Evolutionary conservation across 768 basidiomycete genomes (phyloP).

Genomic region (Dentipellis fragilis): DNA sequence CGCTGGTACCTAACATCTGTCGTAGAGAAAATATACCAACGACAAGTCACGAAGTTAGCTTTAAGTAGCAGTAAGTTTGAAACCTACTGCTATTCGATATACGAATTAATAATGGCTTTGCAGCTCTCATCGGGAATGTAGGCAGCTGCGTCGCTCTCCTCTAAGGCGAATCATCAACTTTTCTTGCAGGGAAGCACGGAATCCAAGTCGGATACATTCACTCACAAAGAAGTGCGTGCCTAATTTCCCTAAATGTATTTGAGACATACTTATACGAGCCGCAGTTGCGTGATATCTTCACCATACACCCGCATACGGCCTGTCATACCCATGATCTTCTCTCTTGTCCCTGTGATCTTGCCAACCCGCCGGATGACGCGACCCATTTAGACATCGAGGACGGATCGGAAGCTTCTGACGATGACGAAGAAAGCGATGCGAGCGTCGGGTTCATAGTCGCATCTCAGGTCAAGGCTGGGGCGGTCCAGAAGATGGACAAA

Average conservation of each 20-base stretch:
- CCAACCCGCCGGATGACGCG: background rate
- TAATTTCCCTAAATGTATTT: slow-evolving; percentile 90
- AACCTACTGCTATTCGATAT: slow-evolving; percentile 14
- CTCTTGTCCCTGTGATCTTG: slow-evolving; percentile 57
- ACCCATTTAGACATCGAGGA: background rate
- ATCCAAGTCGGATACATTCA: slow-evolving; percentile 80
- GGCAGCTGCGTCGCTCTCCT: slow-evolving; percentile 8
- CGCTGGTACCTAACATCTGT: background rate
- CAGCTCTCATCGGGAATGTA: slow-evolving; percentile 69
- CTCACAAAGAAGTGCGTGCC: slow-evolving; percentile 64
- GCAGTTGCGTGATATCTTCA: slow-evolving; percentile 88
- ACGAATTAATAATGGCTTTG: slow-evolving; percentile 2
- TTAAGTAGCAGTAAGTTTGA: slow-evolving; percentile 66
- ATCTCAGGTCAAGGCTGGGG: slow-evolving; percentile 43
- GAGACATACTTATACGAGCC: slow-evolving; percentile 44
- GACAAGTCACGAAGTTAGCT: slow-evolving; percentile 91
- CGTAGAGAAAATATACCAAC: slow-evolving; percentile 83
- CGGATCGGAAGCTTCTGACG: background rate
- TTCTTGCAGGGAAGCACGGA: slow-evolving; percentile 28
- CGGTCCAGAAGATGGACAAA: slow-evolving; percentile 37
- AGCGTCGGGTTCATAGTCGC: slow-evolving; percentile 45
- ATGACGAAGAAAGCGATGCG: slow-evolving; percentile 22
- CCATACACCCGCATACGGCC: slow-evolving; percentile 63
- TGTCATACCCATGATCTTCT: slow-evolving; percentile 93
- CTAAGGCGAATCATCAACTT: slow-evolving; percentile 6